Base-by-base conservation (phyloP, 768 basidiomycete genomes). In the Suillus variegatus region DNA sequence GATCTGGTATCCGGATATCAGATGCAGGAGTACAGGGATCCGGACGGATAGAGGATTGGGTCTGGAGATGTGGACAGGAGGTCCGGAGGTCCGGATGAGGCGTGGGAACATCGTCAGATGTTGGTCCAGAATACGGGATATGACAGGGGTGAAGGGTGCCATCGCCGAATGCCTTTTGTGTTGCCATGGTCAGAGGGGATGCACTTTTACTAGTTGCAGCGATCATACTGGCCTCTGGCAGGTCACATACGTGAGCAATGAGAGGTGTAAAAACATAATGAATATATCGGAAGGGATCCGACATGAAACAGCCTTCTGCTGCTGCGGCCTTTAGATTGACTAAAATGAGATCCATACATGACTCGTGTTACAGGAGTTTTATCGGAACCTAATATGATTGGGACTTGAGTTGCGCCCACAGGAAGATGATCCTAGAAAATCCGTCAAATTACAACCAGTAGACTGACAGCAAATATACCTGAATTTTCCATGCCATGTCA, bases 281-380 rank as follows among this genome's bases (percentile, higher is more conserved):
- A 28, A 60, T 16, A 44, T 38, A 4, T 32, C 68, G 65, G 20
- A 9, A 38, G 0, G 71, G 73, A 44, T 77, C 75, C 16, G 70
- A 63, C 71, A 79, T 72, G 58, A 72, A 66, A 22, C 68, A 60
- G 4, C 77, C 77, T 44, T 70, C 61, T 46, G 61, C 3, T 12
- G 75, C 74, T 1, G 75, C 73, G 20, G 49, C 67, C 57, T 79
- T 78, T 43, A 79, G 67, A 6, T 74, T 73, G 5, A 52, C 32
- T 8, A 69, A 66, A 44, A 79, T 61, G n/a, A 75, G 70, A 54
- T 80, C 76, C 1, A 78, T 62, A 61, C 73, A 76, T 76, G 64
- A 70, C 70, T 16, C 68, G 61, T 0, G 75, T 74, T 16, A 80
- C 72, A 60, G 67, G 70, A 14, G 78, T 78, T 62, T 79, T 79